Base-by-base conservation (phyloP, 768 basidiomycete genomes). In the Boletus rex-veris region DNA sequence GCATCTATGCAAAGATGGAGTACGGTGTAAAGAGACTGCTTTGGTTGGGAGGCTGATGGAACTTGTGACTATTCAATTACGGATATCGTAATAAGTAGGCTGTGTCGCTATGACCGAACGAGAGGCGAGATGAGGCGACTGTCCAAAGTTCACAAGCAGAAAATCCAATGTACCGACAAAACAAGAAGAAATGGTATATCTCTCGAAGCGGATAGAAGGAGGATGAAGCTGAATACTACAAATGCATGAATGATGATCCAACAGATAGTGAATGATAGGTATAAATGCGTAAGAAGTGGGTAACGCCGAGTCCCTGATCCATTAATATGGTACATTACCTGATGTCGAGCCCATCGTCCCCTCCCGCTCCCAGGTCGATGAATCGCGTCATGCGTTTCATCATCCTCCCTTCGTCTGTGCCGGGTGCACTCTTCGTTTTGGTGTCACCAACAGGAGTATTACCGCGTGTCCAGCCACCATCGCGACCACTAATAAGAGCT, bases 1-100 rank as follows among this genome's bases (percentile, higher is more conserved):
- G 85, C 56, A 76, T 95, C 59, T 89, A 91, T 68, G 83, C 92
- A 14, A 92, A 93, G 73, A 88, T 96, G 83, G 94, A 97, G 65
- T 92, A 96, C 68, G 91, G 90, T 0, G 78, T 97, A 47, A 98
- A 95, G 77, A 77, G 92, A 58, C 73, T 96, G 66, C 71, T 96
- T 54, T 96, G 93, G 93, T 71, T 96, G 45, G 90, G 91, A 45
- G 80, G 86, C 58, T 90, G 61, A 69, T 57, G 26, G 26, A 44
- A 26, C 33, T 31, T 39, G 30, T 47, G 8, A 43, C 46, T 9
- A 35, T 50, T 44, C 28, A 14, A 54, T 52, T 64, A 64, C 44
- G 48, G 45, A 57, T 50, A 39, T 26, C 26, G 18, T 41, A 45
- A 37, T 55, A 58, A 45, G 50, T 58, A 48, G 49, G 50, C 14